Evolutionary conservation across 2,329 filamentous ascomycete species (phyloP), one percentile per base, ranked within the genome.

Genomic region (Colletotrichum filicis): DNA sequence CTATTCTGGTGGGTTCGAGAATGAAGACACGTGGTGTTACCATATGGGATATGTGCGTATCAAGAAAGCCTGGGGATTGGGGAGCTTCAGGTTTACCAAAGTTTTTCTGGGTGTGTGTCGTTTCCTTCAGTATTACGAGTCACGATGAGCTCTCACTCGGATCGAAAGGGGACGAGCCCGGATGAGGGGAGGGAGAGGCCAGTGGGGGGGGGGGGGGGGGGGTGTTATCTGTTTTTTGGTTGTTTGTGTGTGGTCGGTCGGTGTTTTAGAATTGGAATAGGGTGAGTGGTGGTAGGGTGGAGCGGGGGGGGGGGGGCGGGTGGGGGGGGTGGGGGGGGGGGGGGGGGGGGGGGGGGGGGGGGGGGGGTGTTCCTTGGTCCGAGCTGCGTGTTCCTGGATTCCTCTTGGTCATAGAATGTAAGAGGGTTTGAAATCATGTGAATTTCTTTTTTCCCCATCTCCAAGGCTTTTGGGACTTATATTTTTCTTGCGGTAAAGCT

Each of bases 361-460:
- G 24, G 24, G 24, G 3, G 1, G 24, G 2, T 32, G 6, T 49
- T 61, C 4, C 16, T 35, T 6, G 5, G 14, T 52, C 26, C 30
- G 30, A 5, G 59, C 37, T 30, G 9, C 11, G 32, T 5, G 46
- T n/a, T 53, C 66, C 58, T 30, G 30, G 59, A 26, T 61, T 67
- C 26, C 57, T 67, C 32, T 67, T 67, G 68, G 68, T 71, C 68
- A 71, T 55, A 57, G 42, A 37, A 22, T 67, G 49, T 61, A 14
- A 49, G 6, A 42, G 42, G 42, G 42, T 49, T 49, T n/a, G 42
- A 14, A 46, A 26, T 14, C 26, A 30, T n/a, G 5, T 26, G 24
- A 26, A 26, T 4, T 26, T 26, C 1, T 26, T 22, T 52, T 37
- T 16, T 16, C 1, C 11, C 16, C 35, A 14, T 42, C 14, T 42